A percentile compares a stretch with the other conserved stretches of the same genome.
phyloP scores from a whole-genome alignment of 176 grass and related monocot species.

The Hsuehochloa calcarea region DNA sequence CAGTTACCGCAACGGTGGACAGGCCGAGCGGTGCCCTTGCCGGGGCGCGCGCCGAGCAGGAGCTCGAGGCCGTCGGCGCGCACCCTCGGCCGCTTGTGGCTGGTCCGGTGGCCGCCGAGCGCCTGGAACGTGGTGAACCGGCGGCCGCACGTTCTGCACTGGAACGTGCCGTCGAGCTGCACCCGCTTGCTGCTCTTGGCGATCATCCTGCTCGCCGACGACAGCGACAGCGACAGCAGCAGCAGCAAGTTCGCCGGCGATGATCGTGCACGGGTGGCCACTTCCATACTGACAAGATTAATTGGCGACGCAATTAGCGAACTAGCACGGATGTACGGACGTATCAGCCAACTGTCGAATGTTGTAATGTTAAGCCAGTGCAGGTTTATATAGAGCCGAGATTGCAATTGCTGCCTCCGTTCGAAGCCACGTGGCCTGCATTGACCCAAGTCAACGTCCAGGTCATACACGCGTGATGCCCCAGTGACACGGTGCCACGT shows the following conservation, averaged over 20 bases:
- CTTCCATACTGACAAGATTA: neutral
- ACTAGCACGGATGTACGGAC: neutral
- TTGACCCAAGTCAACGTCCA: neutral
- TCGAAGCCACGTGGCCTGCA: neutral
- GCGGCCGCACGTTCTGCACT: slow-evolving; percentile 61
- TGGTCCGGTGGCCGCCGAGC: slow-evolving; percentile 66
- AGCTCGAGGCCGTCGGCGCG: slow-evolving; percentile 43
- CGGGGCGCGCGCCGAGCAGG: slow-evolving; percentile 15
- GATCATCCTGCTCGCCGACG: slow-evolving; percentile 34
- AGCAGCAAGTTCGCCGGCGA: neutral
- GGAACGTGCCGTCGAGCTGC: slow-evolving; percentile 26
- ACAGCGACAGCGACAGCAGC: slow-evolving; percentile 3
- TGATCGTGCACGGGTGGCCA: neutral
- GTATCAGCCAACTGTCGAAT: neutral
- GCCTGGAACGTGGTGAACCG: slow-evolving; percentile 62
- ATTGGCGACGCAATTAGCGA: neutral
- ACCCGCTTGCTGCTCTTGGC: neutral
- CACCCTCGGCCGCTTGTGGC: slow-evolving; percentile 58
- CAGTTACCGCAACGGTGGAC: slow-evolving; percentile 49
- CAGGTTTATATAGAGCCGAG: neutral
- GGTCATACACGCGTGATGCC: neutral
- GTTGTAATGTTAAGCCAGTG: neutral
- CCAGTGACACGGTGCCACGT: neutral
- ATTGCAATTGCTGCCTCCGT: too few relatives aligned
- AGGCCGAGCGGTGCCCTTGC: neutral